phyloP scores from a whole-genome alignment of 257 asterid genomes.

The Nicotiana knightiana region DNA sequence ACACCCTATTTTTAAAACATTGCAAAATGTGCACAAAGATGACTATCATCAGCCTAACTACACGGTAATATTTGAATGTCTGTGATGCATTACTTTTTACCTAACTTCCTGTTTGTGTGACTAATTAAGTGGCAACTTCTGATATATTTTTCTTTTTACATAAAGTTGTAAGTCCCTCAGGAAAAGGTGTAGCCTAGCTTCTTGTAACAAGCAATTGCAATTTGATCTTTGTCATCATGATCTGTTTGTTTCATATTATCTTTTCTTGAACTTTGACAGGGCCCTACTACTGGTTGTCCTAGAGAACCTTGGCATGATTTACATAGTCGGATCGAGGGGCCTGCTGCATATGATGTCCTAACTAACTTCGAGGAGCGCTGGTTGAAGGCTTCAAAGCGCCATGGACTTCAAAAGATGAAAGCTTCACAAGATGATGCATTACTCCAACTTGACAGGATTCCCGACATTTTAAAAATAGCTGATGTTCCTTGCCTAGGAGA shows the following conservation, averaged over 20 bases:
- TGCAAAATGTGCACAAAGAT: slow-evolving; percentile 66
- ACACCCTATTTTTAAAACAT: slow-evolving; percentile 58
- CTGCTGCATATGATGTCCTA: slow-evolving; percentile 78
- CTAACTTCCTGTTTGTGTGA: not conserved
- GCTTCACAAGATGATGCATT: slow-evolving; percentile 59
- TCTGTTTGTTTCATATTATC: not conserved
- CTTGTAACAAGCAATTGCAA: not conserved
- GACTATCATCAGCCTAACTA: slow-evolving; percentile 88
- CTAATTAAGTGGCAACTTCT: not conserved
- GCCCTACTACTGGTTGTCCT: slow-evolving; percentile 62
- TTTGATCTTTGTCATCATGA: not conserved
- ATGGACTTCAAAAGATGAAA: slow-evolving; percentile 54
- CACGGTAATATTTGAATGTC: slow-evolving; percentile 39
- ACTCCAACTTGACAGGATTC: slow-evolving; percentile 64
- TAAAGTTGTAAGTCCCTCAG: not conserved
- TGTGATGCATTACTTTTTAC: not conserved
- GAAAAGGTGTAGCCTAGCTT: slow-evolving; percentile 3
- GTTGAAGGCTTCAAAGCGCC: slow-evolving; percentile 64
- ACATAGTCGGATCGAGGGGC: slow-evolving; percentile 76
- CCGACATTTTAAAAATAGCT: slow-evolving; percentile 49
- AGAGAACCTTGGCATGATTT: slow-evolving; percentile 98
- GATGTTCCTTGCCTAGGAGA: slow-evolving; percentile 35
- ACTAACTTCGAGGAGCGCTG: slow-evolving; percentile 90
- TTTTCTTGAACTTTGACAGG: slow-evolving; percentile 35
- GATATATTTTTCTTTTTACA: not conserved